Conservation (phyloP, 1,284 basidiomycete species). For the Trichosporon asahii region DNA sequence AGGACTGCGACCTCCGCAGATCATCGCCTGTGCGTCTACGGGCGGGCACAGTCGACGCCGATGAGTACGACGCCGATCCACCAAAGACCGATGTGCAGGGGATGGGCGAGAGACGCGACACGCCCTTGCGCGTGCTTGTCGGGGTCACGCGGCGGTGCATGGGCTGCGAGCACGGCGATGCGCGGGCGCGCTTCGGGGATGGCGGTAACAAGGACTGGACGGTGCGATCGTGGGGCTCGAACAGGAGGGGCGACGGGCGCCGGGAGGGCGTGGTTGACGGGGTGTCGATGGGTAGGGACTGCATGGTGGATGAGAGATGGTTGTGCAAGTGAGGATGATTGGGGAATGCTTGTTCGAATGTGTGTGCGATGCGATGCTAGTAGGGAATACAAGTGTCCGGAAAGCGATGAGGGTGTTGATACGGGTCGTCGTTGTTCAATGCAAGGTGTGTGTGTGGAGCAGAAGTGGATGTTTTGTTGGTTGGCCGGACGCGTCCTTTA, state of each 20-base stretch:
- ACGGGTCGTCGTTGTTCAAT: neutral
- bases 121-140: neutral
- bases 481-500: neutral
- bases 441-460: neutral
- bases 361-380: neutral
- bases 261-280: neutral
- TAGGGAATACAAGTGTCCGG: neutral
- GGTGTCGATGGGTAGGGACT: neutral
- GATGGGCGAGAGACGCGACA: conserved; percentile 10
- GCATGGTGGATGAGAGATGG: neutral
- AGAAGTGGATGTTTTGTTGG: neutral
- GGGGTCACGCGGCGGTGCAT: conserved; percentile 10
- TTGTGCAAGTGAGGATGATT: neutral
- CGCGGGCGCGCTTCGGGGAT: conserved; percentile 39
- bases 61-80: conserved; percentile 1
- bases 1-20: neutral
- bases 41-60: neutral
- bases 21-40: conserved; percentile 5
- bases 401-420: neutral
- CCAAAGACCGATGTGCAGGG: neutral
- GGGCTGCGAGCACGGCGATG: conserved; percentile 27
- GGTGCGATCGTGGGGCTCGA: neutral
- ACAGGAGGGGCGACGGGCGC: neutral
- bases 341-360: neutral
- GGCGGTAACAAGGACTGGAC: conserved; percentile 14